Conservation (phyloP, 2,329 filamentous ascomycete species). For the Xylariales sp. region DNA sequence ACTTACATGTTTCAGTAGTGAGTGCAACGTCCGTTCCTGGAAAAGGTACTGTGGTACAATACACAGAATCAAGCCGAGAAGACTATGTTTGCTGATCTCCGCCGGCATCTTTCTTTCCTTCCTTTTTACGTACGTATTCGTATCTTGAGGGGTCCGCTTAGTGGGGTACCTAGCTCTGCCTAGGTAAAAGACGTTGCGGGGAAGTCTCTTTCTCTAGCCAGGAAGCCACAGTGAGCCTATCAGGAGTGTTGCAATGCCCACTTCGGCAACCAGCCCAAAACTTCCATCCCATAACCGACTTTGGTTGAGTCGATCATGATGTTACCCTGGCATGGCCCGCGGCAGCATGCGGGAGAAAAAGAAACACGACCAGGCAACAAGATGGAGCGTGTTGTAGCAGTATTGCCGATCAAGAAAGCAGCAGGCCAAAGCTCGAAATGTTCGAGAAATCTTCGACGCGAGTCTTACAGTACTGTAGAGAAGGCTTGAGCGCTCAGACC, state of each 20-base stretch:
- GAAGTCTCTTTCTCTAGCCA: no score
- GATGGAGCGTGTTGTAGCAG: not conserved
- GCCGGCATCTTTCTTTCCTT: slow-evolving; percentile 4
- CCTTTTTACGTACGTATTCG: no score
- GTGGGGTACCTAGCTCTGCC: no score
- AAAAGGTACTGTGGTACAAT: not conserved
- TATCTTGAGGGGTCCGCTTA: no score
- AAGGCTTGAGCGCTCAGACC: slow-evolving; percentile 3
- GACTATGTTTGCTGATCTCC: not conserved
- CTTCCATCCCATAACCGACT: no score
- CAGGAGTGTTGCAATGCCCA: no score
- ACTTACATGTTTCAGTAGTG: slow-evolving; percentile 8
- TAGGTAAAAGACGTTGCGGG: no score
- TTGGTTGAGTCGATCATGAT: no score
- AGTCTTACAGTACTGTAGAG: not conserved
- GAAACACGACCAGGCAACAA: no score
- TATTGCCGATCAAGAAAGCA: slow-evolving; percentile 1
- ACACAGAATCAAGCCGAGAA: no score
- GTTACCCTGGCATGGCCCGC: not conserved
- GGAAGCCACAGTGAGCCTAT: no score
- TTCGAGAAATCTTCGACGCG: slow-evolving; percentile 9
- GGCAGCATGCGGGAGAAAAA: not conserved
- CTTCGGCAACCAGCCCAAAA: slow-evolving; percentile 5
- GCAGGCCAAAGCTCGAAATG: not conserved
- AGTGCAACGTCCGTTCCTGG: not conserved